These are phyloP conservation scores for Elsinoe necatrix DNA, from an alignment of 2,329 filamentous ascomycete genomes.

Conservation along the genomic window DNA sequence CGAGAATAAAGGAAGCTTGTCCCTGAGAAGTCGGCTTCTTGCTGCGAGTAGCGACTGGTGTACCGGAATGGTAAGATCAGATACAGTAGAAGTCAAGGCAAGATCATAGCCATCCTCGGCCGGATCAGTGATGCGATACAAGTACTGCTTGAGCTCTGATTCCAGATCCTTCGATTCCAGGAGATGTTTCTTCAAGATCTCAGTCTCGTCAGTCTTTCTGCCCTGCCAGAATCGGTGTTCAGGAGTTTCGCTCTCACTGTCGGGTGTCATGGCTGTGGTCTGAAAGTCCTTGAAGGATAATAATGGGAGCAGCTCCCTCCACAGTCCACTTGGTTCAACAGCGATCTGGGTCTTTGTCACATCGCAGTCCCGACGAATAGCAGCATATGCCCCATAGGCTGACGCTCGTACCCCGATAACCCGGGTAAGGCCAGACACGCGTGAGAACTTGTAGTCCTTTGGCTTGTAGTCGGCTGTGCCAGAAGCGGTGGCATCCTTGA, in stretches of 20 bases:
- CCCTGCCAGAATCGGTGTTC: slow-evolving; percentile 42
- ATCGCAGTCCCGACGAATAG: slow-evolving; percentile 74
- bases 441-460: slow-evolving; percentile 92
- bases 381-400: slow-evolving; percentile 80
- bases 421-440: slow-evolving; percentile 78
- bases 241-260: slow-evolving; percentile 38
- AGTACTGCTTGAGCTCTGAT: slow-evolving; percentile 38
- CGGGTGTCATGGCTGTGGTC: slow-evolving; percentile 30
- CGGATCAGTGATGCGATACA: slow-evolving; percentile 10
- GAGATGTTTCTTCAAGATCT: slow-evolving; percentile 47
- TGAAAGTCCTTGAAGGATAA: slow-evolving; percentile 57
- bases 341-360: slow-evolving; percentile 65
- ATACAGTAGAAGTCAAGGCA: slow-evolving; percentile 47
- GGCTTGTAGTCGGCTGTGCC: slow-evolving; percentile 50
- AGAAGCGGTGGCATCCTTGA: slow-evolving; percentile 55
- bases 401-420: slow-evolving; percentile 80
- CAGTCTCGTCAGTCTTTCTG: slow-evolving; percentile 39
- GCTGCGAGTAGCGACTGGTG: slow-evolving; percentile 74
- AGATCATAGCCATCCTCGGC: slow-evolving; percentile 37
- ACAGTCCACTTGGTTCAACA: slow-evolving; percentile 59
- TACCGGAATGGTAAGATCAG: slow-evolving; percentile 64
- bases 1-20: slow-evolving; percentile 41
- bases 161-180: slow-evolving; percentile 55
- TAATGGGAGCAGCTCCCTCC: slow-evolving; percentile 64
- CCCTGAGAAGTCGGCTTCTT: slow-evolving; percentile 61